phyloP scores from a whole-genome alignment of 768 basidiomycete species.

The Boletus bicolor region DNA sequence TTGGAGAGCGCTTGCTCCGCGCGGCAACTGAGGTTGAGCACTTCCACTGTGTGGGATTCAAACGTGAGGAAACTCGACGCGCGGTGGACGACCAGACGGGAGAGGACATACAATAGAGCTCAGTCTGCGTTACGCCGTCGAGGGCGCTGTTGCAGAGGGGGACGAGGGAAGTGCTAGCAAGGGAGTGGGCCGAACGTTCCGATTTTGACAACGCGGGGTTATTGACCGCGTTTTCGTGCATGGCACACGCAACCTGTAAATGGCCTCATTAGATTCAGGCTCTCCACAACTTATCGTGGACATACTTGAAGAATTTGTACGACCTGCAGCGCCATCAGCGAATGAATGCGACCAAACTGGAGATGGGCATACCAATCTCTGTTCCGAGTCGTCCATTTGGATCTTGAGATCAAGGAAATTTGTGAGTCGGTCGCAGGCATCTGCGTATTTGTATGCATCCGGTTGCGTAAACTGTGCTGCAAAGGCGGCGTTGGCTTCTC shows the following conservation, averaged over 20 bases:
- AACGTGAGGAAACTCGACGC: not conserved
- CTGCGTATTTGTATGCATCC: conserved; percentile 4
- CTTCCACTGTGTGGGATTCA: conserved; percentile 8
- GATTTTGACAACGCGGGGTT: conserved; percentile 3
- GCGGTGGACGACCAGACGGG: not conserved
- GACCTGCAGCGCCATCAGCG: conserved; percentile 11
- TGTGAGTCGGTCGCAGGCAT: conserved; percentile 9
- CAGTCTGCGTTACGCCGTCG: not conserved
- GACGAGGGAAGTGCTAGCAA: conserved; percentile 8
- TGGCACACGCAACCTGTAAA: conserved; percentile 19
- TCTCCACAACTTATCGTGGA: not conserved
- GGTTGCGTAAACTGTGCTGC: conserved; percentile 15
- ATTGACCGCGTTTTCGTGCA: conserved; percentile 26
- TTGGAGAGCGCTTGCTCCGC: conserved; percentile 1
- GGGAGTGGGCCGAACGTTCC: conserved; percentile 6
- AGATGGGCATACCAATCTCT: conserved; percentile 8
- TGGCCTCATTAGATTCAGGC: not conserved
- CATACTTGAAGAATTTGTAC: conserved; percentile 21
- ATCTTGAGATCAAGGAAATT: conserved; percentile 8
- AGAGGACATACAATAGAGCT: conserved; percentile 16
- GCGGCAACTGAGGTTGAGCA: not conserved
- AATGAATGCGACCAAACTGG: not conserved
- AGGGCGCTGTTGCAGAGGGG: conserved; percentile 5
- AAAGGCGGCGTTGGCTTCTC: conserved; percentile 13
- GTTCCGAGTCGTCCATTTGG: conserved; percentile 3